phyloP scores from a whole-genome alignment of 2,329 filamentous ascomycete species.

The Aspergillus unguis region DNA sequence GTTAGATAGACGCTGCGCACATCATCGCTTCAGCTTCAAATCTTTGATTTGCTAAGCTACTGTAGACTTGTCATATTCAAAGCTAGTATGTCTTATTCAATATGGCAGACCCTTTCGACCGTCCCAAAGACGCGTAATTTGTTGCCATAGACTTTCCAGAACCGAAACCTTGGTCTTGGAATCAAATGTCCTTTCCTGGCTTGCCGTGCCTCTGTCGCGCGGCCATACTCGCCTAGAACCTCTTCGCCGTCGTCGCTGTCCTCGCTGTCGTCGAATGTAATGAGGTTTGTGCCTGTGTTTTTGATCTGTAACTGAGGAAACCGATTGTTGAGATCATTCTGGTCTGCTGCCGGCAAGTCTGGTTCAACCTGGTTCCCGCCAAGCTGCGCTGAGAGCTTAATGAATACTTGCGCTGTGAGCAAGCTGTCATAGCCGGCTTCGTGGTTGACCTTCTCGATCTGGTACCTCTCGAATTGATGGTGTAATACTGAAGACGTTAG shows the following conservation, averaged over 20 bases:
- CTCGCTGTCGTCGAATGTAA: not conserved
- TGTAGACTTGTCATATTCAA: no score
- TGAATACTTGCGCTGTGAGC: constrained; percentile 57
- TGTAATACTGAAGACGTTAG: constrained; percentile 32
- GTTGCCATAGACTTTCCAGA: constrained; percentile 60
- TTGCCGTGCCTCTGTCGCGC: constrained; percentile 19
- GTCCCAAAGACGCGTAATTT: constrained; percentile 60
- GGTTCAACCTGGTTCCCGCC: constrained; percentile 20
- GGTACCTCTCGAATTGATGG: constrained; percentile 31
- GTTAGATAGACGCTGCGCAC: constrained; percentile 98
- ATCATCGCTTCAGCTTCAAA: constrained; percentile 36
- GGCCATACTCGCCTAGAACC: not conserved
- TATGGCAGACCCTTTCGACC: constrained; percentile 47
- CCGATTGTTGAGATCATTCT: not conserved
- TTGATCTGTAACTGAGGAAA: constrained; percentile 2
- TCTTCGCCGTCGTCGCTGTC: not conserved
- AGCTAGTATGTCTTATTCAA: constrained; percentile 4
- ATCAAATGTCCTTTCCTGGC: constrained; percentile 45
- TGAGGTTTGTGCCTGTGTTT: not conserved
- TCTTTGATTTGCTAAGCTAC: no score
- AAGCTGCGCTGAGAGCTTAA: constrained; percentile 54
- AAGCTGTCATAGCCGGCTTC: constrained; percentile 64
- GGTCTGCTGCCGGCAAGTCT: not conserved
- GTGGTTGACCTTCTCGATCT: constrained; percentile 36
- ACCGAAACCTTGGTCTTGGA: constrained; percentile 50